A percentile compares a stretch with the other conserved stretches of the same genome.
Conservation (phyloP, 2,329 filamentous ascomycete species). For the Fusarium sp. region DNA sequence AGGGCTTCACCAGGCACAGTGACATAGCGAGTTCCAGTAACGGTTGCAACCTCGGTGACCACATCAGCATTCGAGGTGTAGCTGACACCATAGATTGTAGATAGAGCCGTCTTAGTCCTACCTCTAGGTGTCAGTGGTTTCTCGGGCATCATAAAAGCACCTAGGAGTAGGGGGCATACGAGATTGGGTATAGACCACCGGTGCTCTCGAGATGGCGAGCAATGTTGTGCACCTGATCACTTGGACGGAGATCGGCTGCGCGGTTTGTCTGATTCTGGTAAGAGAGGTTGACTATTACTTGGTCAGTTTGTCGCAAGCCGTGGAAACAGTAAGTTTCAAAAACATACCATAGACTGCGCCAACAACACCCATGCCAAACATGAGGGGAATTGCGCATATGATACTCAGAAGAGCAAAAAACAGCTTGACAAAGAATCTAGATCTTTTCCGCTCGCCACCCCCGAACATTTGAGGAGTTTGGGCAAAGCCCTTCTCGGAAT, state of each 20-base stretch:
- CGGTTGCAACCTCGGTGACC: constrained; percentile 35
- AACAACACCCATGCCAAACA: constrained; percentile 45
- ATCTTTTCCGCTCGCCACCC: constrained; percentile 17
- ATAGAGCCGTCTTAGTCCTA: constrained; percentile 48
- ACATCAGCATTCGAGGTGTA: constrained; percentile 26
- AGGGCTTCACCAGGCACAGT: constrained; percentile 41
- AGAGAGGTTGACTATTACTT: background rate
- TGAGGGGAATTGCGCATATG: constrained; percentile 26
- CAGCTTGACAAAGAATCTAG: constrained; percentile 15
- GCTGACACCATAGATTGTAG: constrained; percentile 47
- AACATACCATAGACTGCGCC: constrained; percentile 41
- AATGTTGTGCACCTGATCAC: background rate
- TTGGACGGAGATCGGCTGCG: background rate
- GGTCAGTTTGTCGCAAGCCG: constrained; percentile 6
- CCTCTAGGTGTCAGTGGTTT: constrained; percentile 7
- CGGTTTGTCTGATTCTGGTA: background rate
- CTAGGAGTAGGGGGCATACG: constrained; percentile 41
- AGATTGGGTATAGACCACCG: constrained; percentile 46
- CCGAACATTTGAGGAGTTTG: constrained; percentile 5
- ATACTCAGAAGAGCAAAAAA: constrained; percentile 15
- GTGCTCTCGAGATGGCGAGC: constrained; percentile 24
- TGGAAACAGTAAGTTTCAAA: background rate
- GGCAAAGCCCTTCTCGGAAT: constrained; percentile 38
- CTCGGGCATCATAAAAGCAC: background rate
- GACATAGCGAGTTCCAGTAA: constrained; percentile 43